Base-by-base conservation (phyloP, 495 filamentous ascomycete species). In the Evernia prunastri region DNA sequence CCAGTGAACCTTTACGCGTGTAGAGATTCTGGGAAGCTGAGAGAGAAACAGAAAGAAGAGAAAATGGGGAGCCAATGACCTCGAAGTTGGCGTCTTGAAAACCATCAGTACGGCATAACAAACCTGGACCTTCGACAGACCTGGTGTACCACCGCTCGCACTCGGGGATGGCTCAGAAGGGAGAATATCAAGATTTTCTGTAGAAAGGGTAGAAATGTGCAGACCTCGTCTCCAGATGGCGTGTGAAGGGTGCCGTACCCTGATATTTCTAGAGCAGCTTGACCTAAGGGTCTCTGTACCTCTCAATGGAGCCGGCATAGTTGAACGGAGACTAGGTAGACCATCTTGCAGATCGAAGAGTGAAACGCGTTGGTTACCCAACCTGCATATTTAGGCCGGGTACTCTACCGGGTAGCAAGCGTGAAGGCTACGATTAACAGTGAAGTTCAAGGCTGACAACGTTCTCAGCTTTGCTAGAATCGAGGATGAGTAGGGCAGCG, bases 11-110 rank as follows among this genome's bases (percentile, higher is more conserved):
- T 62, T 90, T 86, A 51, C 92, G 85, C 39, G 94, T 96, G 76
- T 92, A 96, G 29, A 98, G 81, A 66, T 90, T 87, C 67, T 96
- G 92, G 36, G 94, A 97, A 31, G 94, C 89, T 49, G 94, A 95
- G 42, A 98, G 82, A 11, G 88, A 87, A 63, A 96, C 90, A 29
- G 92, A 96, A 69, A 98, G 89, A 54, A 98, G 83, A 40, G 95
- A 96, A 72, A 89, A 92, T 5, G 92, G 90, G 27, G 89, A 80
- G 57, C 92, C 94, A 66, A 97, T 76, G 37, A 97, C 90, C 72
- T 97, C 91, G 72, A 98, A 98, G 61, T 85, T 86, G 25, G 93
- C 94, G 86, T 97, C 94, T 96, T 65, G 5, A 43, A 63, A 25
- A 60, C 56, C 17, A 36, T 40, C 45, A 54, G 40, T n/a, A 45